These are phyloP conservation scores for Podospora comata DNA, from an alignment of 495 filamentous ascomycete genomes.

Conservation along the genomic window DNA sequence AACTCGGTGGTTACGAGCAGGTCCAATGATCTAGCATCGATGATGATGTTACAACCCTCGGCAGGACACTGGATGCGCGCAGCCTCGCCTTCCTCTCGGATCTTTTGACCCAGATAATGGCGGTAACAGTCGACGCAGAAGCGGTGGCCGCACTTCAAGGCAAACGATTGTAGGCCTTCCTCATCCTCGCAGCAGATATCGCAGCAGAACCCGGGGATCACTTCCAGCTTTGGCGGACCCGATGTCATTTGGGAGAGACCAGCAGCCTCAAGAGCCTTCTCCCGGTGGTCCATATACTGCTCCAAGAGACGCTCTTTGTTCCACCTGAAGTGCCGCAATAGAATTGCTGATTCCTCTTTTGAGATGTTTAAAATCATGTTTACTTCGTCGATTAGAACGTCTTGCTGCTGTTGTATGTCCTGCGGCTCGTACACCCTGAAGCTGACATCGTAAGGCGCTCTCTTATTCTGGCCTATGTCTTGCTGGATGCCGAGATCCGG, in stretches of 20 bases:
- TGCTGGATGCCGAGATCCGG: constrained; percentile 74
- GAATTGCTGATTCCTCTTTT: constrained; percentile 81
- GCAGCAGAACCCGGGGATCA: constrained; percentile 75
- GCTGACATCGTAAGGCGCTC: constrained; percentile 77
- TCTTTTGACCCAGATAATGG: constrained; percentile 87
- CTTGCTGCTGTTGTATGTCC: constrained; percentile 80
- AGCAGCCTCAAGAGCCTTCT: constrained; percentile 76
- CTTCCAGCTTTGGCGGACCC: constrained; percentile 62
- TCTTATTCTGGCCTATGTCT: constrained; percentile 64
- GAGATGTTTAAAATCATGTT: constrained; percentile 82
- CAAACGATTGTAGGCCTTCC: constrained; percentile 75
- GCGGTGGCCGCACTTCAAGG: constrained; percentile 94
- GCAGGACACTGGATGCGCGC: constrained; percentile 91
- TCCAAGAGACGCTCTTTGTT: constrained; percentile 94
- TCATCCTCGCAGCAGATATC: constrained; percentile 96
- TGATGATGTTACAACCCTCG: constrained; percentile 81
- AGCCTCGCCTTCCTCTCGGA: constrained; percentile 90
- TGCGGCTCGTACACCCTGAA: constrained; percentile 73
- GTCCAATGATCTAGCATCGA: constrained; percentile 84
- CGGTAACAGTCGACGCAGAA: constrained; percentile 92
- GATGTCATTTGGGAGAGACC: constrained; percentile 68
- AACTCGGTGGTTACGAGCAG: constrained; percentile 74
- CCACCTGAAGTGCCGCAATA: constrained; percentile 86
- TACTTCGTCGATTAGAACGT: constrained; percentile 80
- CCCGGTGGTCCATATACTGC: constrained; percentile 82